These are phyloP conservation scores for Trichoderma parareesei DNA, from an alignment of 495 filamentous ascomycete genomes.

Conservation along the genomic window DNA sequence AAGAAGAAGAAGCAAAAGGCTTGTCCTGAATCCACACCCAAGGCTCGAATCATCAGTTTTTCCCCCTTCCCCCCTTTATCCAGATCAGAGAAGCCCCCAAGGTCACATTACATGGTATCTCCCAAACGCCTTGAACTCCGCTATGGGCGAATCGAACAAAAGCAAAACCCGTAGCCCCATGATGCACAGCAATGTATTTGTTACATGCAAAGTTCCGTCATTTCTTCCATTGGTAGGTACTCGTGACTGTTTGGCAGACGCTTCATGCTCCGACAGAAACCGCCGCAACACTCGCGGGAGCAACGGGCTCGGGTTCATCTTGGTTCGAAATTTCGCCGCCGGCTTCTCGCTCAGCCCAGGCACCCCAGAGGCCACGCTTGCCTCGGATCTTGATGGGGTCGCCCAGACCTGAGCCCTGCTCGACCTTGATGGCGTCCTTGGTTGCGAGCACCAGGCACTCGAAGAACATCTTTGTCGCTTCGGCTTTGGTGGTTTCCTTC, in stretches of 20 bases:
- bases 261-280: slow-evolving; percentile 26
- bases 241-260: too few relatives aligned
- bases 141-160: not conserved
- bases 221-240: not conserved
- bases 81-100: slow-evolving; percentile 3
- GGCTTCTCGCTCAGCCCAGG: slow-evolving; percentile 84
- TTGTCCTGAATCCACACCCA: not conserved
- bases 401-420: slow-evolving; percentile 73
- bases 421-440: slow-evolving; percentile 97
- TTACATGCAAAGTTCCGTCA: slow-evolving; percentile 5
- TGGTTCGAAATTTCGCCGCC: slow-evolving; percentile 45
- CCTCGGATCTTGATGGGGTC: slow-evolving; percentile 70
- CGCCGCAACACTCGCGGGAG: slow-evolving; percentile 25
- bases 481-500: slow-evolving; percentile 63
- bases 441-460: slow-evolving; percentile 92
- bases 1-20: not conserved
- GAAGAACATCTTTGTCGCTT: slow-evolving; percentile 99
- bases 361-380: slow-evolving; percentile 89
- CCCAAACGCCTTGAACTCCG: slow-evolving; percentile 13
- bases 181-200: slow-evolving; percentile 9
- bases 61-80: not conserved
- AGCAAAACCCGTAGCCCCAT: slow-evolving; percentile 6
- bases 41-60: slow-evolving; percentile 3
- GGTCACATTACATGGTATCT: slow-evolving; percentile 13
- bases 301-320: slow-evolving; percentile 27